Base-by-base conservation (phyloP, 495 filamentous ascomycete species). In the Chaetomium tenue region DNA sequence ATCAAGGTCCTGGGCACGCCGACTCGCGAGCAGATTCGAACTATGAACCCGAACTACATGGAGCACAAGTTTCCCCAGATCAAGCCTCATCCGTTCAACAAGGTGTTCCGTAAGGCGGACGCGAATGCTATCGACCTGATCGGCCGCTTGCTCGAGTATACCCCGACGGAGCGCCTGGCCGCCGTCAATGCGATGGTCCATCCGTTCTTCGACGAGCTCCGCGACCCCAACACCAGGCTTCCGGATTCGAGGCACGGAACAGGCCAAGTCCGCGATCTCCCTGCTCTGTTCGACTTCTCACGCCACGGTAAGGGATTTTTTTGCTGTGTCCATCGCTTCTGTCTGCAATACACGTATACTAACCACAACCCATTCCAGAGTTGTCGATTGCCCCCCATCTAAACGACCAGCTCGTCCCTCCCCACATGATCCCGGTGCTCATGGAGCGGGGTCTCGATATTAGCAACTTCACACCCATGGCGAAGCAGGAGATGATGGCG, bases 21-120 rank as follows among this genome's bases (percentile, higher is more conserved):
- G 16, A 97, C 94, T n/a, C 84, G 94, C 23, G 94, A 99, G 70
- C 94, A 99, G 71, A 99, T 99, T 72, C 91, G 94, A 60, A 99
- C 94, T 54, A 99, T 99, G 95, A 99, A 99, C 75, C 95, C 94
- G 58, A 99, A 99, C 77, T 98, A 99, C 77, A 99, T 99, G 94
- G 94, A 98, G 78, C 94, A 99, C 79, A 98, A 98, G 79, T 99
- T 99, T 74, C 95, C 94, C 48, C 94, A 99, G 74, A 99, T 99
- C 83, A 99, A 99, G 81, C 94, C 94, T 46, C 94, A 98, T 72
- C 94, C 94, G 13, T 98, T 98, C 83, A 93, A 90, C 74, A 98
- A 98, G 85, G 94, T 98, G 23, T 98, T 98, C 86, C 88, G 95
- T 62, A 94, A 91, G 84, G 94, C 94, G 26, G 90, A 94, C 59